A percentile compares a stretch with the other conserved stretches of the same genome.
These are phyloP conservation scores for Phytophthora cactorum DNA, from an alignment of 352 stramenopile species.

Conservation along the genomic window DNA sequence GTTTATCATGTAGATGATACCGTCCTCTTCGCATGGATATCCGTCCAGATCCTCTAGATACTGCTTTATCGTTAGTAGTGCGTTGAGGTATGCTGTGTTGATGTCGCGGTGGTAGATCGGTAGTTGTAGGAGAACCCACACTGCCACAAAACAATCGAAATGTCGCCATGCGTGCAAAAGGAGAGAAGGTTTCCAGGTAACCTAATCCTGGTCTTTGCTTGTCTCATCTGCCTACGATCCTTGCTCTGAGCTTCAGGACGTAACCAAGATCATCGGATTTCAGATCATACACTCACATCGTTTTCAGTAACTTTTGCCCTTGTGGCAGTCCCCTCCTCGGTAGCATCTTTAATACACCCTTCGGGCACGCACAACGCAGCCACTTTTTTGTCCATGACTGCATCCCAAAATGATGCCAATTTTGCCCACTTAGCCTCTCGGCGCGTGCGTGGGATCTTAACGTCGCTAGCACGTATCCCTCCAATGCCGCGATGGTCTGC, in stretches of 20 bases:
- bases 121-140: background rate
- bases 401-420: no score
- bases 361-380: no score
- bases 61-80: background rate
- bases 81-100: conserved; percentile 1
- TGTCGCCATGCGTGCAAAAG: conserved; percentile 5
- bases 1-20: background rate
- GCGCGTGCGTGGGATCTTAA: no score
- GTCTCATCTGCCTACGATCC: background rate
- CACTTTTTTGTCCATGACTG: no score
- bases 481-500: background rate
- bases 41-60: background rate
- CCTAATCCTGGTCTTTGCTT: background rate
- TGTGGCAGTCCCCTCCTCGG: no score
- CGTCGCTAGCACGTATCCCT: background rate
- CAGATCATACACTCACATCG: background rate
- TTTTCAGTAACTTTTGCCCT: no score
- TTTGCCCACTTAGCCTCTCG: no score
- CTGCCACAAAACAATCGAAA: conserved; percentile 8
- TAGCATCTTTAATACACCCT: no score
- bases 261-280: background rate
- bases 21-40: background rate
- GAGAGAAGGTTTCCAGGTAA: conserved; percentile 5
- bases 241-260: background rate
- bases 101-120: conserved; percentile 3